phyloP scores from a whole-genome alignment of 495 filamentous ascomycete species.

The Hyaloscypha bicolor region DNA sequence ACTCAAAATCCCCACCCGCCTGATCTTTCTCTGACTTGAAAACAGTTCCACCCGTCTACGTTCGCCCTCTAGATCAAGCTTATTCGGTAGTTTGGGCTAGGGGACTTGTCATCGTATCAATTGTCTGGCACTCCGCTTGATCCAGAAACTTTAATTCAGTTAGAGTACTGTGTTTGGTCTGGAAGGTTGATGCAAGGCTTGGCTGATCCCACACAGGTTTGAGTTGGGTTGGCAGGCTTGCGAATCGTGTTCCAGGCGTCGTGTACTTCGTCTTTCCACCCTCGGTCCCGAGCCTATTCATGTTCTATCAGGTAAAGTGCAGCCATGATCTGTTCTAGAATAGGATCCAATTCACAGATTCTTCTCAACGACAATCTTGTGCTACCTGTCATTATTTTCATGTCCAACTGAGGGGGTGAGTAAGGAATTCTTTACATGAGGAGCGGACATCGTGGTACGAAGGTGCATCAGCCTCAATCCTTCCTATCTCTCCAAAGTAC shows the following conservation, averaged over 20 bases:
- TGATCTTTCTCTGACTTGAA: no score
- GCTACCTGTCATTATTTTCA: no score
- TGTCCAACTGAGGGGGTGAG: background rate
- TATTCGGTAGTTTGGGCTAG: background rate
- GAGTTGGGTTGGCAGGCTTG: background rate
- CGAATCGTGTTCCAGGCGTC: background rate
- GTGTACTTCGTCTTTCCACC: background rate
- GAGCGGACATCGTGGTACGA: background rate
- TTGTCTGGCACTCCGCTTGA: no score
- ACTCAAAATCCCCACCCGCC: background rate
- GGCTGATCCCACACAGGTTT: background rate
- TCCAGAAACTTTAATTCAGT: background rate
- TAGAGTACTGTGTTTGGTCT: background rate
- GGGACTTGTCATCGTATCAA: background rate
- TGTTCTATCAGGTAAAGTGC: background rate
- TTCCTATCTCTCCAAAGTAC: background rate
- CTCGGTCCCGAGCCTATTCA: background rate
- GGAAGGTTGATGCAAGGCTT: background rate
- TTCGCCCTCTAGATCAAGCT: background rate
- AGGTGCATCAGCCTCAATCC: background rate
- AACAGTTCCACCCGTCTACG: background rate
- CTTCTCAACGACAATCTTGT: no score
- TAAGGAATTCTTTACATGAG: no score
- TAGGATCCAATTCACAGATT: no score
- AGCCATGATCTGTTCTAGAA: background rate